These are phyloP conservation scores for Triangularia setosa DNA, from an alignment of 2,329 filamentous ascomycete species.

Conservation along the genomic window DNA sequence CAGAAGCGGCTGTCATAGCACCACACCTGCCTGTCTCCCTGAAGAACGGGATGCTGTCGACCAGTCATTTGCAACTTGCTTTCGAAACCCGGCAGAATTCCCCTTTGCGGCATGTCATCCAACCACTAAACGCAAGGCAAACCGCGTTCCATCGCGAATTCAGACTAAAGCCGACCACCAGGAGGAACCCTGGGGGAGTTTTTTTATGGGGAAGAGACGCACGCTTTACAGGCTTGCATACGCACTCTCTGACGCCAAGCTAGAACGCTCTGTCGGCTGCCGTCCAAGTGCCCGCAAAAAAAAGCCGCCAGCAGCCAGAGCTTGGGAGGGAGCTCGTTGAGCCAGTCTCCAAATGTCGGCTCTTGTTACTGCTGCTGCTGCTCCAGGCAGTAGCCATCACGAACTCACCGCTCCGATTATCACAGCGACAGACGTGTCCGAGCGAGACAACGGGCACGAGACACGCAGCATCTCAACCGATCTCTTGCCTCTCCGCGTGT, in stretches of 20 bases:
- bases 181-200: not conserved
- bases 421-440: constrained; percentile 11
- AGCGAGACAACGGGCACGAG: constrained; percentile 16
- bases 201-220: not conserved
- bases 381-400: constrained; percentile 24
- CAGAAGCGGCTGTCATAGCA: not conserved
- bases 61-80: constrained; percentile 1
- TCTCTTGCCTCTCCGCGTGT: constrained; percentile 36
- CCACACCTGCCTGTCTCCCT: not conserved
- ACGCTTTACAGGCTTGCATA: not conserved
- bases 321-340: not conserved
- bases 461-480: constrained; percentile 41
- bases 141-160: not conserved
- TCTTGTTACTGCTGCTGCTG: constrained; percentile 23
- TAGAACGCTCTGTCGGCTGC: not conserved
- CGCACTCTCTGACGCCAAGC: constrained; percentile 5
- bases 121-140: constrained; percentile 4
- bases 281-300: not conserved
- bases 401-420: constrained; percentile 10
- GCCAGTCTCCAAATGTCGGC: constrained; percentile 24
- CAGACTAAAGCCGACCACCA: not conserved
- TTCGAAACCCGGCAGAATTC: constrained; percentile 6
- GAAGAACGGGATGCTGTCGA: not conserved
- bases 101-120: constrained; percentile 7
- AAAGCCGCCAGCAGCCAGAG: not conserved